Base-by-base conservation (phyloP, 2,329 filamentous ascomycete species). In the Aspergillus alliaceus region DNA sequence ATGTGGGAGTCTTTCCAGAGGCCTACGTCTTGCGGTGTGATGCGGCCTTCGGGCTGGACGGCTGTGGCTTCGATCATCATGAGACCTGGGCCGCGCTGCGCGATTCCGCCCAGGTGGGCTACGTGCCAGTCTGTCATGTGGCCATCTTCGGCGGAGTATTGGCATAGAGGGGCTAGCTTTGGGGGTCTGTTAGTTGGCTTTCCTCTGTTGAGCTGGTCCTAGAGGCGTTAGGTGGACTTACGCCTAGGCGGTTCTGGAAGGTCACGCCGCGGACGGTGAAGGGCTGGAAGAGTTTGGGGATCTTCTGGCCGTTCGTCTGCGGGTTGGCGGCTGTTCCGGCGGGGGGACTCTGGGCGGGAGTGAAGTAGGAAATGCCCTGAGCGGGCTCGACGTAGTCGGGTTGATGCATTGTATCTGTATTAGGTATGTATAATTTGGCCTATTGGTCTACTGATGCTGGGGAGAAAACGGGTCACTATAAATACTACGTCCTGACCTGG, bases 1-100 rank as follows among this genome's bases (percentile, higher is more conserved):
- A 93, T 88, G 72, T 97, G 93, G 32, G 83, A 86, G 72, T 96
- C 93, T 60, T 89, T 82, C 93, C 92, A 97, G 7, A 97, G 77
- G 0, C 93, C 71, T 14, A 66, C 51, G 49, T 70, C 67, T 39
- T 70, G 58, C 0, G 91, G 91, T 0, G 90, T 89, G 78, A 96
- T 96, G 54, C 93, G 85, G 27, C 92, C 92, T 64, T 93, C 86
- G 6, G 90, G 76, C 9, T 84, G 80, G 0, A 96, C 89, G 31
- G 86, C 80, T 0, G 90, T 92, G 25, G 92, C 91, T 77, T 96
- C 93, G 56, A 93, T 80, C 58, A 92, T 84, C 49, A 88, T 79
- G 18, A 96, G 79, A 1, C 85, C 89, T 0, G 90, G 87, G 12
- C 93, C 93, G 55, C 89, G 86, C 57, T 88, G 81, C 22, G 90